These are phyloP conservation scores for Globisporangium orthogonon DNA, from an alignment of 352 stramenopile species.

Conservation along the genomic window DNA sequence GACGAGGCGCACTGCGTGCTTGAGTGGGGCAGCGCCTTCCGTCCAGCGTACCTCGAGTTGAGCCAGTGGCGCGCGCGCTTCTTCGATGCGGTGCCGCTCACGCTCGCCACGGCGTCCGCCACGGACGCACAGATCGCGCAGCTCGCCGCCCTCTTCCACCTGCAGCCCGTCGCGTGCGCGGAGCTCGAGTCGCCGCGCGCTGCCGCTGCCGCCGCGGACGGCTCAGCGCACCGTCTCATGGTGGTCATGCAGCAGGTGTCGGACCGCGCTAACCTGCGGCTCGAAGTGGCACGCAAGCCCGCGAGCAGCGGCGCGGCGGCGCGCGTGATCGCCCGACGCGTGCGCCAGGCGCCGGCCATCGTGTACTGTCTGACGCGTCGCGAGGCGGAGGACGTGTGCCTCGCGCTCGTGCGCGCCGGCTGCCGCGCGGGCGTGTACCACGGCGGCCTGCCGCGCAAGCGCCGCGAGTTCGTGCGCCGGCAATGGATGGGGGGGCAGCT, in stretches of 20 bases:
- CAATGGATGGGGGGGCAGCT: conserved; percentile 76
- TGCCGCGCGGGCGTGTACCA: conserved; percentile 66
- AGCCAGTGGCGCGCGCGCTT: conserved; percentile 42
- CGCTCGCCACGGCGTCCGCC: conserved; percentile 65
- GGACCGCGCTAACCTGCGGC: conserved; percentile 53
- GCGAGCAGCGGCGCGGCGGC: conserved; percentile 9
- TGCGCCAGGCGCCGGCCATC: conserved; percentile 34
- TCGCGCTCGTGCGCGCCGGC: conserved; percentile 42
- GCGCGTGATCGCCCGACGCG: conserved; percentile 34
- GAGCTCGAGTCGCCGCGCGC: background rate
- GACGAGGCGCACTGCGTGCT: conserved; percentile 79
- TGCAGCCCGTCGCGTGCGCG: conserved; percentile 9
- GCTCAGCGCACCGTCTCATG: conserved; percentile 20
- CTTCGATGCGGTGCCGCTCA: conserved; percentile 49
- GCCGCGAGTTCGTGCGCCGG: conserved; percentile 64
- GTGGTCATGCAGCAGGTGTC: conserved; percentile 57
- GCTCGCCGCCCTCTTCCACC: conserved; percentile 44
- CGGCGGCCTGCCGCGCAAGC: conserved; percentile 41
- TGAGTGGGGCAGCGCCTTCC: conserved; percentile 77
- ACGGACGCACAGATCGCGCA: conserved; percentile 51
- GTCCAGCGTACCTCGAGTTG: conserved; percentile 61
- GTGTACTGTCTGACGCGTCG: conserved; percentile 75
- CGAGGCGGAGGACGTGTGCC: conserved; percentile 54
- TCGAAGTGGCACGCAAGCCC: conserved; percentile 56
- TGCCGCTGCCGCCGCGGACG: background rate